A percentile compares a stretch with the other conserved stretches of the same genome.
Conservation (phyloP, 2,329 filamentous ascomycete species). For the Blumeria hordei region DNA sequence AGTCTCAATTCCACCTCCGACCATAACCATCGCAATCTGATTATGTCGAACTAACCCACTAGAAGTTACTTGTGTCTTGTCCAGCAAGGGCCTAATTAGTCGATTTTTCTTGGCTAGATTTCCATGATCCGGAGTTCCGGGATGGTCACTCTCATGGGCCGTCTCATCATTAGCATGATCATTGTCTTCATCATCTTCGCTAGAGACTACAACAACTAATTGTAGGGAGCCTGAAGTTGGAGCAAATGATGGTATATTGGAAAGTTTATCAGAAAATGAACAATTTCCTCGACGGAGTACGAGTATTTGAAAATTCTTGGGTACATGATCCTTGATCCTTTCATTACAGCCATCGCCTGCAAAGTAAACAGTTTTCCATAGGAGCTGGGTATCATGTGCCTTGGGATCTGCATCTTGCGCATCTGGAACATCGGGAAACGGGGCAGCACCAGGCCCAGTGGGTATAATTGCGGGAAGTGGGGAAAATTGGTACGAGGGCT, state of each 20-base stretch:
- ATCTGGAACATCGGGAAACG: slow-evolving; percentile 35
- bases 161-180: not conserved
- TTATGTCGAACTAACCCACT: slow-evolving; percentile 20
- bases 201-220: slow-evolving; percentile 55
- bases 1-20: slow-evolving; percentile 42
- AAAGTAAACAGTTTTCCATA: slow-evolving; percentile 49
- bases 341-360: slow-evolving; percentile 39
- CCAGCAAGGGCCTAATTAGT: slow-evolving; percentile 40
- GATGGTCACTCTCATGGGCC: slow-evolving; percentile 5
- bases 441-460: slow-evolving; percentile 35
- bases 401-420: slow-evolving; percentile 16
- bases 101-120: not conserved
- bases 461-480: slow-evolving; percentile 23
- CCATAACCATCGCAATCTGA: slow-evolving; percentile 63
- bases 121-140: no score
- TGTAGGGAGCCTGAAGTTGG: slow-evolving; percentile 39
- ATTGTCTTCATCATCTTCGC: slow-evolving; percentile 17
- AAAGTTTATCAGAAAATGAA: slow-evolving; percentile 60
- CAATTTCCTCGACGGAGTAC: slow-evolving; percentile 65
- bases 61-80: slow-evolving; percentile 34
- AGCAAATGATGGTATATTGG: slow-evolving; percentile 58
- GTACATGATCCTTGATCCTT: slow-evolving; percentile 25
- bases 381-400: slow-evolving; percentile 21
- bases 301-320: slow-evolving; percentile 44
- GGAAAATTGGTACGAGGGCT: slow-evolving; percentile 12